These are phyloP conservation scores for Trichothecium roseum DNA, from an alignment of 2,329 filamentous ascomycete genomes.

Conservation along the genomic window DNA sequence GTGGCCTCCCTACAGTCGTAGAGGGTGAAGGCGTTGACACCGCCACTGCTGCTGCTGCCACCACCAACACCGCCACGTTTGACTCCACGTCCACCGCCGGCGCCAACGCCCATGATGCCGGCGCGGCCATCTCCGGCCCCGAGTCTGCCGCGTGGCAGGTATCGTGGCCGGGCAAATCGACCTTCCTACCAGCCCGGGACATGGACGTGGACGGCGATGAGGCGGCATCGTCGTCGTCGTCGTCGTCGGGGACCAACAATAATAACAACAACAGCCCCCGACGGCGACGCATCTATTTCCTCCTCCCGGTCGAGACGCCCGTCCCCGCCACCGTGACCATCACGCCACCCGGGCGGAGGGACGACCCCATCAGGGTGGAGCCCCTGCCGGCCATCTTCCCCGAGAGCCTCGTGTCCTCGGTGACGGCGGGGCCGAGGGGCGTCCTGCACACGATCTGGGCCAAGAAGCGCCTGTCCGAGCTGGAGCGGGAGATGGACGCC, in stretches of 20 bases:
- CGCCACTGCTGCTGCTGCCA: background rate
- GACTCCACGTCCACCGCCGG: background rate
- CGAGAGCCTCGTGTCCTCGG: slow-evolving; percentile 49
- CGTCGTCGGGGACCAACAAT: too few species aligned
- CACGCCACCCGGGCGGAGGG: slow-evolving; percentile 26
- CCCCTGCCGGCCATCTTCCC: slow-evolving; percentile 82
- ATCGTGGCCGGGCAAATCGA: slow-evolving; percentile 72
- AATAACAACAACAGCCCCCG: too few species aligned
- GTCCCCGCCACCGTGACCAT: slow-evolving; percentile 67
- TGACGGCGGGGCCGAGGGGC: slow-evolving; percentile 61
- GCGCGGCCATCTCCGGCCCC: slow-evolving; percentile 2
- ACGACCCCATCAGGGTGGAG: slow-evolving; percentile 51
- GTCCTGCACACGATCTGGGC: slow-evolving; percentile 88
- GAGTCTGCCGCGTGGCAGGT: slow-evolving; percentile 51
- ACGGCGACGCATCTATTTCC: slow-evolving; percentile 65
- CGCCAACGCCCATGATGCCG: background rate
- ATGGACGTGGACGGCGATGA: slow-evolving; percentile 17
- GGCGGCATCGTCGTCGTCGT: background rate
- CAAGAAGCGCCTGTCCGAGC: slow-evolving; percentile 64
- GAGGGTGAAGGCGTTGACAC: background rate
- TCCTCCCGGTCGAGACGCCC: slow-evolving; percentile 61
- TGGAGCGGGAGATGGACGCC: slow-evolving; percentile 65
- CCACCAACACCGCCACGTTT: slow-evolving; percentile 2
- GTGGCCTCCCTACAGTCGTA: background rate
- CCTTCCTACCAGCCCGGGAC: slow-evolving; percentile 52